Evolutionary conservation across 805 yeast genomes (phyloP).

Genomic region (Candida pseudofarinosa): DNA sequence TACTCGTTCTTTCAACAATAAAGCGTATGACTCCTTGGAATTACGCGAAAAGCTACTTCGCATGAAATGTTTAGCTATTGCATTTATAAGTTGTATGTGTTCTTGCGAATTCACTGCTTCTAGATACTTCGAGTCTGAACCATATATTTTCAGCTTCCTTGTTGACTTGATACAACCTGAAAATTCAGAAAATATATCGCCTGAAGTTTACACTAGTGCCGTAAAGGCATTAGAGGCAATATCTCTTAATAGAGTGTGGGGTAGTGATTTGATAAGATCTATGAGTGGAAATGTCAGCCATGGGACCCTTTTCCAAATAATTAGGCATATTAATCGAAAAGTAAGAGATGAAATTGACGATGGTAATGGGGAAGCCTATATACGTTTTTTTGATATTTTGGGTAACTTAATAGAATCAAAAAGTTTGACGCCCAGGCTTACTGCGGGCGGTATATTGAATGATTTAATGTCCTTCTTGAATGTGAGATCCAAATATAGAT

Average conservation of each 20-base stretch:
- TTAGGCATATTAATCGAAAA: conserved; percentile 58
- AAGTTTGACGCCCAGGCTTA: conserved; percentile 52
- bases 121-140: conserved; percentile 64
- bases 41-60: conserved; percentile 58
- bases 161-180: conserved; percentile 74
- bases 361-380: conserved; percentile 39
- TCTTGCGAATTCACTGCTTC: conserved; percentile 58
- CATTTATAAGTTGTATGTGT: conserved; percentile 55
- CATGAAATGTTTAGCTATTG: conserved; percentile 64
- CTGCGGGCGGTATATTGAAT: conserved; percentile 72
- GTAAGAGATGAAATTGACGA: conserved; percentile 36
- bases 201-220: conserved; percentile 54
- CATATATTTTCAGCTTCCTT: conserved; percentile 62
- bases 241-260: conserved; percentile 63
- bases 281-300: conserved; percentile 85
- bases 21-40: conserved; percentile 48
- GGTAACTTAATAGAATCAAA: conserved; percentile 56
- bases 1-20: conserved; percentile 69
- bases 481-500: conserved; percentile 46
- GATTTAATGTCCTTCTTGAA: conserved; percentile 60
- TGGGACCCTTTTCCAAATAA: conserved; percentile 70
- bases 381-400: conserved; percentile 55
- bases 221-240: conserved; percentile 65
- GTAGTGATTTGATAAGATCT: conserved; percentile 71
- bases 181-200: conserved; percentile 41